Evolutionary conservation across 2,329 filamentous ascomycete genomes (phyloP).

Genomic region (Bipolaris gigantea): DNA sequence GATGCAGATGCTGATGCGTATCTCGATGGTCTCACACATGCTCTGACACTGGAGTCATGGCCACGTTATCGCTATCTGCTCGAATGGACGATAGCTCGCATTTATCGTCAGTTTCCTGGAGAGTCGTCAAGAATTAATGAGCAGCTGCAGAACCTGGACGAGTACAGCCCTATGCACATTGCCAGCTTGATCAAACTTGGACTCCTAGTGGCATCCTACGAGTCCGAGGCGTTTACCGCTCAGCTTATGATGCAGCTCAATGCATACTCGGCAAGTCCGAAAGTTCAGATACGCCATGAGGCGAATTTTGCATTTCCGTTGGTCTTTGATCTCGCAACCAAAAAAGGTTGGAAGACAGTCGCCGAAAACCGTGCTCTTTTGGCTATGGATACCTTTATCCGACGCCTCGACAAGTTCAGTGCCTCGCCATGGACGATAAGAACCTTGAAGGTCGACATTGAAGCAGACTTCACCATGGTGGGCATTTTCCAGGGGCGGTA

Average conservation of each 20-base stretch:
- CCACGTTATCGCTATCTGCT: conserved; percentile 52
- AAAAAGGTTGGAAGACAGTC: conserved; percentile 43
- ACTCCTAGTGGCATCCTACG: conserved; percentile 46
- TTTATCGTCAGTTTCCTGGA: conserved; percentile 43
- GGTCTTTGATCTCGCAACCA: conserved; percentile 47
- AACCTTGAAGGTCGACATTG: conserved; percentile 46
- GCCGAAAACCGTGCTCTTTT: conserved; percentile 46
- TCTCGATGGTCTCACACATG: conserved; percentile 44
- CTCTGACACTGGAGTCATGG: conserved; percentile 51
- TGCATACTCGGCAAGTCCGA: conserved; percentile 51
- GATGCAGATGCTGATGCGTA: conserved; percentile 35
- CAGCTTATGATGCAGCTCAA: conserved; percentile 48
- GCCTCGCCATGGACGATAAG: conserved; percentile 45
- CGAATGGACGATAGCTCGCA: conserved; percentile 53
- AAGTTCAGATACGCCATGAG: conserved; percentile 57
- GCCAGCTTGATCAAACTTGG: conserved; percentile 54
- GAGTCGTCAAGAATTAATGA: conserved; percentile 41
- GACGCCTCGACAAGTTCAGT: conserved; percentile 48
- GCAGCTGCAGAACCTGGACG: conserved; percentile 45
- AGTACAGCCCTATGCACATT: conserved; percentile 52
- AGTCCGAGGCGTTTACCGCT: conserved; percentile 44
- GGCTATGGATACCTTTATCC: conserved; percentile 50
- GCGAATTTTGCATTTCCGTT: conserved; percentile 54
- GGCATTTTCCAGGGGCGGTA: conserved; percentile 53
- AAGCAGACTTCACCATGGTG: conserved; percentile 48